phyloP scores from a whole-genome alignment of 139 green algal species.

The Nannochloris sp. region DNA sequence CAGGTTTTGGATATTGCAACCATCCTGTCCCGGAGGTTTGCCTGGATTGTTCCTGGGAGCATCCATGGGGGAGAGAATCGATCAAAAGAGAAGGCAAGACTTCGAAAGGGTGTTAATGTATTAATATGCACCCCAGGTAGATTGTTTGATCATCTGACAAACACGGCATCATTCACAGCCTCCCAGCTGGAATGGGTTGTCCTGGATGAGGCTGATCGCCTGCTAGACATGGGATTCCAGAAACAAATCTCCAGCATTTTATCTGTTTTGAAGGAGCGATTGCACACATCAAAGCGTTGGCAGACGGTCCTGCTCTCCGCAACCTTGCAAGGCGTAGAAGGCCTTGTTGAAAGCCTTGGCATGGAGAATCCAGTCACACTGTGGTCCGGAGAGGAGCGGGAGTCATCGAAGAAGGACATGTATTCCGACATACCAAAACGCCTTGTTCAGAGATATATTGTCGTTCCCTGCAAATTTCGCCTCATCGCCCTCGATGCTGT shows the following conservation, averaged over 20 bases:
- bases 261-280: constrained; percentile 22
- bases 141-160: constrained; percentile 89
- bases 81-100: constrained; percentile 85
- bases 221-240: constrained; percentile 92
- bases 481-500: constrained; percentile 61
- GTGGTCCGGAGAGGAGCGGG: neutral
- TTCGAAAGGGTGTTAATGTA: constrained; percentile 82
- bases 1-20: constrained; percentile 48
- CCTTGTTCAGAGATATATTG: constrained; percentile 66
- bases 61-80: constrained; percentile 77
- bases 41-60: constrained; percentile 40
- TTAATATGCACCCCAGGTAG: constrained; percentile 79
- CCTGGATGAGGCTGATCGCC: constrained; percentile 83
- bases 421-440: constrained; percentile 55
- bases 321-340: constrained; percentile 69
- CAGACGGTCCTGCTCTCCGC: constrained; percentile 72
- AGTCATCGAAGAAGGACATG: constrained; percentile 8
- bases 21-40: constrained; percentile 32
- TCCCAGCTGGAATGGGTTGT: constrained; percentile 71
- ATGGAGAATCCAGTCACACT: constrained; percentile 50
- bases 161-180: constrained; percentile 56
- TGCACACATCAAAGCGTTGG: no score
- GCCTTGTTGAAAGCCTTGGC: constrained; percentile 49
- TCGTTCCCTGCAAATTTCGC: constrained; percentile 70
- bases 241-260: constrained; percentile 54